These are phyloP conservation scores for Boletus sp. DNA, from an alignment of 768 basidiomycete species.

Conservation along the genomic window DNA sequence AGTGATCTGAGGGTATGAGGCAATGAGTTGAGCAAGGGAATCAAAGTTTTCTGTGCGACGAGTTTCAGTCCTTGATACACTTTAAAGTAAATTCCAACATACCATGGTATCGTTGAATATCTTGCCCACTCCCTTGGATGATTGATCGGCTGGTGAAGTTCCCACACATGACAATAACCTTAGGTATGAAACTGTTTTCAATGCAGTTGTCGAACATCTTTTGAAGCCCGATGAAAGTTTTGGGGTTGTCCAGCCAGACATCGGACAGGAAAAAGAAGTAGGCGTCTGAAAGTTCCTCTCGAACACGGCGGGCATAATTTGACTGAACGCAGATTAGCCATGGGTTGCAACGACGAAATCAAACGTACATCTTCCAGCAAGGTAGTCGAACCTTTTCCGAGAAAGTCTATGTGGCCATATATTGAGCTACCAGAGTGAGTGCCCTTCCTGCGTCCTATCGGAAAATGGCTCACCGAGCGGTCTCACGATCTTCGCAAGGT, in stretches of 20 bases:
- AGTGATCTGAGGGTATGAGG: conserved; percentile 74
- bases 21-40: conserved; percentile 79
- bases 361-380: conserved; percentile 81
- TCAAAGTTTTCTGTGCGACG: conserved; percentile 79
- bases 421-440: conserved; percentile 60
- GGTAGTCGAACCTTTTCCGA: conserved; percentile 92
- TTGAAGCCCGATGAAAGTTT: conserved; percentile 74
- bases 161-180: conserved; percentile 88
- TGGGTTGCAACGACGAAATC: background rate
- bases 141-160: conserved; percentile 90
- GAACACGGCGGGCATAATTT: conserved; percentile 59
- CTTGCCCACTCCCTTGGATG: conserved; percentile 72
- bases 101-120: conserved; percentile 87
- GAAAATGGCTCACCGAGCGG: conserved; percentile 59
- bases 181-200: conserved; percentile 84
- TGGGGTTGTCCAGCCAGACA: conserved; percentile 90
- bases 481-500: conserved; percentile 87
- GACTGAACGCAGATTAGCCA: conserved; percentile 40
- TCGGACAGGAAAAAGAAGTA: conserved; percentile 95
- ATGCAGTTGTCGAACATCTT: conserved; percentile 90
- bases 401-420: conserved; percentile 95
- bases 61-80: background rate
- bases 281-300: conserved; percentile 69
- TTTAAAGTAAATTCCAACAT: conserved; percentile 2
- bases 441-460: background rate